Percentiles rank a stretch among this genome's conserved stretches.
These are phyloP conservation scores for Metschnikowia anglica DNA, from an alignment of 805 yeast genomes.

Conservation along the genomic window DNA sequence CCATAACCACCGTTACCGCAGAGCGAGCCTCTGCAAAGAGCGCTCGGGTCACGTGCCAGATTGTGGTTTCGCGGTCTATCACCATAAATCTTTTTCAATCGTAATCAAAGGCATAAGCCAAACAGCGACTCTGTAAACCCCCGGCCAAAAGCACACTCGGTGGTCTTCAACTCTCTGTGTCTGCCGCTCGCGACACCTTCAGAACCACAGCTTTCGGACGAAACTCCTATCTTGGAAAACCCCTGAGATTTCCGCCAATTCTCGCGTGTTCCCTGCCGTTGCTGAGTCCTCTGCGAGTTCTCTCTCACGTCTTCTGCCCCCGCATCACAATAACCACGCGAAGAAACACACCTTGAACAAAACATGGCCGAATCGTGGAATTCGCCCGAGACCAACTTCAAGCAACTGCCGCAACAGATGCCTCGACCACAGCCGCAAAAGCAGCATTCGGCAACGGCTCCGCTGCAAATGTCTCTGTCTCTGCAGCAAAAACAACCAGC, in stretches of 20 bases:
- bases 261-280: not conserved
- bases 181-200: conserved; percentile 1
- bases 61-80: conserved; percentile 1
- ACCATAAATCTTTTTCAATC: conserved; percentile 3
- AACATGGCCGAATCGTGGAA: not conserved
- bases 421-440: not conserved
- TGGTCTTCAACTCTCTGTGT: not conserved
- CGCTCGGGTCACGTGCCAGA: not conserved
- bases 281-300: not conserved
- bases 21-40: not conserved
- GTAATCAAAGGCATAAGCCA: not conserved
- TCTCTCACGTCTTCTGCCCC: not conserved
- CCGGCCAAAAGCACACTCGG: conserved; percentile 1
- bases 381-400: not conserved
- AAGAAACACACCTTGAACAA: not conserved
- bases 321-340: not conserved
- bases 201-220: too few species aligned
- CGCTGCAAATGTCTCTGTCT: not conserved
- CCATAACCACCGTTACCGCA: not conserved
- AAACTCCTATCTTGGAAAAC: not conserved
- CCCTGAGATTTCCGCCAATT: not conserved
- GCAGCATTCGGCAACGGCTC: not conserved
- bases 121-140: conserved; percentile 1
- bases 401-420: not conserved
- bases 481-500: conserved; percentile 23